Evolutionary conservation across 805 yeast genomes (phyloP).

Genomic region (Brettanomyces sp.): DNA sequence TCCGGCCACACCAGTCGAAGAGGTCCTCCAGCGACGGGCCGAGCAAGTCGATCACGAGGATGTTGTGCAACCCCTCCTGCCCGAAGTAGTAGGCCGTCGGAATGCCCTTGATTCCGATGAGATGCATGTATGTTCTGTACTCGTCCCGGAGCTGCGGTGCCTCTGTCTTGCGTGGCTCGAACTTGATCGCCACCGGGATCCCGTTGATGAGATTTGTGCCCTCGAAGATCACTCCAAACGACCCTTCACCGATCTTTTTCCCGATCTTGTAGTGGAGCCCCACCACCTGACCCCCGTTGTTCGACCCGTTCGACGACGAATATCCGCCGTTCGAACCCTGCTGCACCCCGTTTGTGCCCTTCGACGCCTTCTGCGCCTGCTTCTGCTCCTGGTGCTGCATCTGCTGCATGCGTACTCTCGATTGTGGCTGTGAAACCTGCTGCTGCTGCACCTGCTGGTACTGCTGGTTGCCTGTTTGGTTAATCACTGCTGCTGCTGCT

Average conservation of each 20-base stretch:
- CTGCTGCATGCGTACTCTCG: background rate
- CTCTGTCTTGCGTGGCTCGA: constrained; percentile 93
- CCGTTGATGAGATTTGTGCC: constrained; percentile 89
- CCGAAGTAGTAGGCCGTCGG: constrained; percentile 98
- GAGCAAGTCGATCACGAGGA: constrained; percentile 83
- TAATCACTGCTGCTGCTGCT: constrained; percentile 26
- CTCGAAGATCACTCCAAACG: constrained; percentile 95
- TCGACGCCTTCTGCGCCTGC: background rate
- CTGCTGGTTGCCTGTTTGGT: constrained; percentile 4
- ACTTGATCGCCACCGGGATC: constrained; percentile 91
- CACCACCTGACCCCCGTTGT: constrained; percentile 53
- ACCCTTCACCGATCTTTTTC: constrained; percentile 96
- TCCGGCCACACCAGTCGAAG: constrained; percentile 97
- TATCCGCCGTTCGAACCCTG: constrained; percentile 3
- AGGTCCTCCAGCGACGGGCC: constrained; percentile 96
- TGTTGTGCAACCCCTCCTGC: constrained; percentile 95
- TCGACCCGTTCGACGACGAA: constrained; percentile 8
- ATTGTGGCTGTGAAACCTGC: background rate
- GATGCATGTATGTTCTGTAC: constrained; percentile 85
- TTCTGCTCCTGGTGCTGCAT: background rate
- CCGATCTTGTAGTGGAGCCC: constrained; percentile 97
- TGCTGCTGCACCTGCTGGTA: constrained; percentile 3
- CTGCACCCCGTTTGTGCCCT: background rate
- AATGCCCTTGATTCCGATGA: constrained; percentile 74
- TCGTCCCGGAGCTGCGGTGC: constrained; percentile 97